phyloP scores from a whole-genome alignment of 805 yeast species.

The Candida qinlingensis region DNA sequence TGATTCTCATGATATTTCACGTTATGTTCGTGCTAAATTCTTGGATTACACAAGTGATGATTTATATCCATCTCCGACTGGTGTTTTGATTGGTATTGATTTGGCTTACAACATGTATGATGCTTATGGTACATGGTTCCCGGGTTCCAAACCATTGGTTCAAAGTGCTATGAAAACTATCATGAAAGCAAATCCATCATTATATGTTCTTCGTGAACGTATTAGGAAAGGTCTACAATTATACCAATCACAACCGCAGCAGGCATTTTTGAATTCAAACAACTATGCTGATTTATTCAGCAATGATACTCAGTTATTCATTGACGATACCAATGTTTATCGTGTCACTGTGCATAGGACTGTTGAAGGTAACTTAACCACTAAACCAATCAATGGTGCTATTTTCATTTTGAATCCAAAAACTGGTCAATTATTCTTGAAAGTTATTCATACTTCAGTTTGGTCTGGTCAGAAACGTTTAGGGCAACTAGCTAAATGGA shows the following conservation, averaged over 20 bases:
- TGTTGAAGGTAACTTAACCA: slow-evolving; percentile 85
- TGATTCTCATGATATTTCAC: slow-evolving; percentile 93
- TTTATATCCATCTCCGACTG: slow-evolving; percentile 89
- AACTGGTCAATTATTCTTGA: slow-evolving; percentile 84
- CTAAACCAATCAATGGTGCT: slow-evolving; percentile 91
- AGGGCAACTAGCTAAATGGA: slow-evolving; percentile 94
- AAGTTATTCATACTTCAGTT: slow-evolving; percentile 87
- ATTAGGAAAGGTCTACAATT: slow-evolving; percentile 90
- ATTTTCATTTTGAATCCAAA: slow-evolving; percentile 85
- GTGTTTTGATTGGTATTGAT: slow-evolving; percentile 85
- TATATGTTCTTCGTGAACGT: slow-evolving; percentile 87
- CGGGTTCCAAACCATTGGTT: slow-evolving; percentile 84
- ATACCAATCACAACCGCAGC: slow-evolving; percentile 90
- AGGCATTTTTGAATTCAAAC: slow-evolving; percentile 80
- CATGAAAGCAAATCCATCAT: slow-evolving; percentile 91
- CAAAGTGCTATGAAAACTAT: slow-evolving; percentile 91
- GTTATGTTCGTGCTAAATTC: slow-evolving; percentile 89
- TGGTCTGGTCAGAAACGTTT: slow-evolving; percentile 97
- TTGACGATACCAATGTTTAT: slow-evolving; percentile 93
- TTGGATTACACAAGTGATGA: slow-evolving; percentile 90
- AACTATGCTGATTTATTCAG: slow-evolving; percentile 89
- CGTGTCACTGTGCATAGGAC: slow-evolving; percentile 90
- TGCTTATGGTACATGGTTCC: slow-evolving; percentile 97
- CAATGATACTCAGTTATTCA: slow-evolving; percentile 74
- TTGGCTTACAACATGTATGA: slow-evolving; percentile 94